These are phyloP conservation scores for Trichoderma virens DNA, from an alignment of 495 filamentous ascomycete genomes.

Conservation along the genomic window DNA sequence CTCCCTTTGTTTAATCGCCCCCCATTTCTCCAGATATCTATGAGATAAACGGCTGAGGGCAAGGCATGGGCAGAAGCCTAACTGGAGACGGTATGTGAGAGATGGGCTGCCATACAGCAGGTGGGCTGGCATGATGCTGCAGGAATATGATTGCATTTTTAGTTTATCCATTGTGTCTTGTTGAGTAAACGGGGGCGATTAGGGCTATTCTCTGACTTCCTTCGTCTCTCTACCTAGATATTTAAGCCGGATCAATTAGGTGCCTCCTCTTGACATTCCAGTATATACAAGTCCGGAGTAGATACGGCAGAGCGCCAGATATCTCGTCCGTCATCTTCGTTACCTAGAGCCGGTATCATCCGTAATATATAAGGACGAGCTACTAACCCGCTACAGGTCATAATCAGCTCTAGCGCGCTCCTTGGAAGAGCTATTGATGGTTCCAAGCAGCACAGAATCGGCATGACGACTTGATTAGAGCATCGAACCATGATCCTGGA, in stretches of 20 bases:
- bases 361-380: too few relatives aligned
- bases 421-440: neutral
- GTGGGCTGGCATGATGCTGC: too few relatives aligned
- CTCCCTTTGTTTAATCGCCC: neutral
- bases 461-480: neutral
- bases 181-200: neutral
- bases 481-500: neutral
- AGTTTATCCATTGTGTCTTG: neutral
- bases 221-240: too few relatives aligned
- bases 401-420: neutral
- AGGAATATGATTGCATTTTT: neutral
- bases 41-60: neutral
- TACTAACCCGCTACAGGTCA: neutral
- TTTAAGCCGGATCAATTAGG: too few relatives aligned
- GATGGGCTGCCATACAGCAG: neutral
- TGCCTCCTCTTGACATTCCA: too few relatives aligned
- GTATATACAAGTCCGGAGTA: too few relatives aligned
- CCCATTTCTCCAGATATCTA: neutral
- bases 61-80: neutral
- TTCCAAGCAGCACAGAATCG: neutral
- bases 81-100: neutral
- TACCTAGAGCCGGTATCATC: too few relatives aligned
- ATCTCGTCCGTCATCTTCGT: too few relatives aligned
- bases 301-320: too few relatives aligned
- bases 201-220: too few relatives aligned